These are phyloP conservation scores for Candida loeiensis DNA, from an alignment of 805 yeast species.

Conservation along the genomic window DNA sequence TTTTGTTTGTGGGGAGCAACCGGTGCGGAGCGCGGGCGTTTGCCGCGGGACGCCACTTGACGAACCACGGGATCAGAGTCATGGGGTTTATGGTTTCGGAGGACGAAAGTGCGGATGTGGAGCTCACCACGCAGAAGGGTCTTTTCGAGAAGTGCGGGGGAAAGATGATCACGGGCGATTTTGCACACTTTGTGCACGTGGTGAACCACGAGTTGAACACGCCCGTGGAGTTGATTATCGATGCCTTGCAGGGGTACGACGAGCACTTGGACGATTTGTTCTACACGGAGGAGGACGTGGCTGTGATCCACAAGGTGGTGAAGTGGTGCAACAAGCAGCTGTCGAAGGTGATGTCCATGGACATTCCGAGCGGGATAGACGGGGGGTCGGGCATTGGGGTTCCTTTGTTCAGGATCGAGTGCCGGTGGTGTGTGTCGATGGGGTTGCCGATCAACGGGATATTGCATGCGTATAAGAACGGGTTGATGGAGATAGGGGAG, in stretches of 20 bases:
- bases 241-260: slow-evolving; percentile 83
- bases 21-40: slow-evolving; percentile 72
- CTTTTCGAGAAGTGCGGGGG: slow-evolving; percentile 66
- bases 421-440: slow-evolving; percentile 61
- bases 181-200: slow-evolving; percentile 33
- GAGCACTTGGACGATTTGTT: slow-evolving; percentile 58
- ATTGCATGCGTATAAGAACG: slow-evolving; percentile 56
- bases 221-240: slow-evolving; percentile 76
- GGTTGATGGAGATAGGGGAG: slow-evolving; percentile 45
- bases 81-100: slow-evolving; percentile 45
- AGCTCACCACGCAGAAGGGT: slow-evolving; percentile 48
- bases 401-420: slow-evolving; percentile 34
- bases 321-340: slow-evolving; percentile 61
- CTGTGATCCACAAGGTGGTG: slow-evolving; percentile 43
- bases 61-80: slow-evolving; percentile 70
- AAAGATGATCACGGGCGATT: slow-evolving; percentile 42
- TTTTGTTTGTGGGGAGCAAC: slow-evolving; percentile 57
- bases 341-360: slow-evolving; percentile 59
- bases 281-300: slow-evolving; percentile 34
- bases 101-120: slow-evolving; percentile 35
- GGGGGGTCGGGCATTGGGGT: slow-evolving; percentile 83
- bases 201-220: slow-evolving; percentile 51
- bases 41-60: slow-evolving; percentile 74
- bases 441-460: slow-evolving; percentile 72
- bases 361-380: slow-evolving; percentile 79